Evolutionary conservation across 208 protist species (phyloP).

Genomic region (Jaenimonas drosophilae): DNA sequence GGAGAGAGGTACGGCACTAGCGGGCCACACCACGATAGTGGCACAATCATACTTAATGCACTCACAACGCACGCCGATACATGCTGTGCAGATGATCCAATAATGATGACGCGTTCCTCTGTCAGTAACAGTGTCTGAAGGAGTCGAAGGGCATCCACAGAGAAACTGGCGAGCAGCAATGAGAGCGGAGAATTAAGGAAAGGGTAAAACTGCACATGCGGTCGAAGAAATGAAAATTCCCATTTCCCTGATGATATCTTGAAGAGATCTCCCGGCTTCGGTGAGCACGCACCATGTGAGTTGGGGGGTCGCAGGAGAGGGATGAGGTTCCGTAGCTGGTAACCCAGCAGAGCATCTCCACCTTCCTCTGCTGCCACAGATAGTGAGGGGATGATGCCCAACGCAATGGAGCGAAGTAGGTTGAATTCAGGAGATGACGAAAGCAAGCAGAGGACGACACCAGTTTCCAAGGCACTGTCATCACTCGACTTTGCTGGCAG

Average conservation of each 20-base stretch:
- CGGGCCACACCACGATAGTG: constrained; percentile 45
- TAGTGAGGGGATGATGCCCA: constrained; percentile 25
- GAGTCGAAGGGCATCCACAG: constrained; percentile 45
- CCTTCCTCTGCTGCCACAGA: constrained; percentile 1
- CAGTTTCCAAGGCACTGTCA: constrained; percentile 7
- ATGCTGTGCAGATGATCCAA: constrained; percentile 66
- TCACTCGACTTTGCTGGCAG: too few relatives aligned
- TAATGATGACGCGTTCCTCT: constrained; percentile 47
- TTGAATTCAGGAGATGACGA: constrained; percentile 36
- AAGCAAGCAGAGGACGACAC: constrained; percentile 30
- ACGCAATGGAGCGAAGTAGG: constrained; percentile 33
- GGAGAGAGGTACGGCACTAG: constrained; percentile 52
- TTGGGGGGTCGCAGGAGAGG: too few relatives aligned
- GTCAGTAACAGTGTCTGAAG: constrained; percentile 58
- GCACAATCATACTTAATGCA: constrained; percentile 34
- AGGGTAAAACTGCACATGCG: constrained; percentile 28
- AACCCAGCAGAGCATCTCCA: too few relatives aligned
- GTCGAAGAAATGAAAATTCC: too few relatives aligned
- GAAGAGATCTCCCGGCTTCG: too few relatives aligned
- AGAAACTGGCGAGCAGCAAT: constrained; percentile 51
- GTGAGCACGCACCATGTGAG: too few relatives aligned
- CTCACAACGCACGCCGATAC: constrained; percentile 67
- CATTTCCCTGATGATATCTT: too few relatives aligned
- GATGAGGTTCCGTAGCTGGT: too few relatives aligned
- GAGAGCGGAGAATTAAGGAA: constrained; percentile 37